Evolutionary conservation across 2,329 filamentous ascomycete genomes (phyloP).

Genomic region (Fusarium sp.): DNA sequence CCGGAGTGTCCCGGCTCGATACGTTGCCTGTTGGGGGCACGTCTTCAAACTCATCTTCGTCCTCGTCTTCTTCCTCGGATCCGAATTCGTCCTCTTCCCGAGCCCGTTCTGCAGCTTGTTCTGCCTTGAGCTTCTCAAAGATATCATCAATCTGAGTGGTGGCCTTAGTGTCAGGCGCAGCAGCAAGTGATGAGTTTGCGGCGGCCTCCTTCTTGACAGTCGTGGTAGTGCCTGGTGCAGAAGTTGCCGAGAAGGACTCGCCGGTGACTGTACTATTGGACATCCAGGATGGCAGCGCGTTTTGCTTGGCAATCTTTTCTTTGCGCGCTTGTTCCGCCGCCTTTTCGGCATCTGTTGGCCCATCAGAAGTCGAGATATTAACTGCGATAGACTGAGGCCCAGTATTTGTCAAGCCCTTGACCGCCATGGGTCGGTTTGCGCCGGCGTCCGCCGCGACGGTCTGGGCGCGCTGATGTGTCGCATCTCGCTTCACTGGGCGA

Average conservation of each 20-base stretch:
- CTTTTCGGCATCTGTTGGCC: conserved; percentile 75
- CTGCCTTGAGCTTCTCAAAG: conserved; percentile 74
- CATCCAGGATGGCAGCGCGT: conserved; percentile 79
- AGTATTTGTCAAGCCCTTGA: conserved; percentile 75
- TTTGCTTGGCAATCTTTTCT: conserved; percentile 75
- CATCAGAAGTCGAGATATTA: conserved; percentile 74
- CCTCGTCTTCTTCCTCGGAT: conserved; percentile 56
- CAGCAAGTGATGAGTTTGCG: conserved; percentile 58
- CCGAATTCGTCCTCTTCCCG: conserved; percentile 48
- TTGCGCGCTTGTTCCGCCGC: conserved; percentile 73
- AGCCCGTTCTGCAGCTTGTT: conserved; percentile 63
- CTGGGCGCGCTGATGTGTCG: conserved; percentile 72
- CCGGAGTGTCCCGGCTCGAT: conserved; percentile 50
- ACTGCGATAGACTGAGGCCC: conserved; percentile 78
- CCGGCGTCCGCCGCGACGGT: conserved; percentile 69
- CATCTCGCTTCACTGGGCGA: conserved; percentile 74
- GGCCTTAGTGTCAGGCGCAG: conserved; percentile 62
- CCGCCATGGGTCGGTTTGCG: conserved; percentile 71
- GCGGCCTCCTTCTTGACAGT: conserved; percentile 56
- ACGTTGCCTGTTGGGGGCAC: conserved; percentile 55
- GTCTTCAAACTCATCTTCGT: conserved; percentile 64
- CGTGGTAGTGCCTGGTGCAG: conserved; percentile 19
- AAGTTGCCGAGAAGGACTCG: conserved; percentile 64
- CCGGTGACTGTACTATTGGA: conserved; percentile 76
- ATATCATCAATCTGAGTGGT: conserved; percentile 73